Base-by-base conservation (phyloP, 345 rosid species). In the Boechera divaricarpa region DNA sequence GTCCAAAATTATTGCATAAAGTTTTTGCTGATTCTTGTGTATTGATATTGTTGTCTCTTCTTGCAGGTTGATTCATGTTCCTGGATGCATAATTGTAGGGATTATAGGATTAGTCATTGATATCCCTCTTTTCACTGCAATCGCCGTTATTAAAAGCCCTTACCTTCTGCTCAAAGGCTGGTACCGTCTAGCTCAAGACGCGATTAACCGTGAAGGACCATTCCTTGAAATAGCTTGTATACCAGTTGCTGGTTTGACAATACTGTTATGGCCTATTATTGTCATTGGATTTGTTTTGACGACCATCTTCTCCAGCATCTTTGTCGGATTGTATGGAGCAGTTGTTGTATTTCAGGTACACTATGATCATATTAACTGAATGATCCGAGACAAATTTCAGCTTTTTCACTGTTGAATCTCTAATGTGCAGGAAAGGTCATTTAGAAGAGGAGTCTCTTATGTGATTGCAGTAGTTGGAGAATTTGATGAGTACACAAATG, bases 401-500 rank as follows among this genome's bases (percentile, higher is more conserved):
- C 3, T 44, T 36, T 39, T 26, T 71, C 2, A 71, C 39, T 1
- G 35, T 52, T 18, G 24, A 35, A 21, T 56, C 61, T 72, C 13
- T 63, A n/a, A 10, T 58, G 44, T 82, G 74, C 85, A 92, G 94
- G 96, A 94, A 77, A 88, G 91, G 64, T 91, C 97, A 54, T 87
- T 90, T 44, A 47, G 79, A 74, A 87, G 89, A 83, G 98, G 93
- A 36, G 68, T 85, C 7, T 91, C 96, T 55, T 91, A 85, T 87
- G 97, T 90, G 84, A 84, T 91, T 82, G 91, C 98, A 24, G 89
- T 91, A 86, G 88, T 91, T 66, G 93, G 96, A 0, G 96, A 91
- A 63, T 94, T 91, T 70, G 96, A 91, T 32, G 96, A 94, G 88
- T 91, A 88, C 77, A 90, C 94, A 21, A 94, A 88, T 80, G 94